Evolutionary conservation across 768 basidiomycete genomes (phyloP), one percentile per base, ranked within the genome.

Genomic region (Lactarius psammicola): DNA sequence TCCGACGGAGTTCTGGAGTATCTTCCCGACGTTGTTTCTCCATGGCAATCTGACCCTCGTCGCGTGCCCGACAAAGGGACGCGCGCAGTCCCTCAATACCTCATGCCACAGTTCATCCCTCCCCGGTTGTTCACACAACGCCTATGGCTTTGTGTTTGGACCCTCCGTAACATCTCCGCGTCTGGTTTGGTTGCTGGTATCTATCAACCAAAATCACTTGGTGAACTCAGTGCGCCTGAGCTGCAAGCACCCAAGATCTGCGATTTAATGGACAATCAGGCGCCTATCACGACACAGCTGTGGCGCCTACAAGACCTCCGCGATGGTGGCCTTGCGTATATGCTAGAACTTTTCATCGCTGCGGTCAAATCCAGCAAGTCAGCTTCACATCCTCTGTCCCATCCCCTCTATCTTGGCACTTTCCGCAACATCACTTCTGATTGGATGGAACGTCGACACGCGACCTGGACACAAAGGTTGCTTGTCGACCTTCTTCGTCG

Each of bases 61-160:
- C 51, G 54, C 18, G 17, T 38, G 23, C 66, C 66, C 10, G 51
- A 59, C 30, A 30, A 49, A 17, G 53, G 57, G 15, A 60, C 33
- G 58, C 26, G 38, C 36, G 23, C 38, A 1, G 20, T 11, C 7
- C 63, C 59, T 5, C 15, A 46, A 26, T 54, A 51, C 63, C 56
- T 65, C 46, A 57, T 65, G 31, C 60, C 67, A 8, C 67, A 64
- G 2, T 62, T 68, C 5, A 23, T 68, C 20, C 67, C 67, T 40
- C 53, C 67, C 0, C 60, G 58, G 30, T 49, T 61, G 2, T 51
- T 68, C 36, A 40, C 44, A 8, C 55, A 65, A 38, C 67, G 63
- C 20, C 59, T 64, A 20, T 64, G 63, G 64, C 38, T 44, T 15
- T 61, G 63, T 33, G 30, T 56, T 20, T 68, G 66, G 59, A 18